Evolutionary conservation across 2,329 filamentous ascomycete genomes (phyloP), one percentile per base, ranked within the genome.

Genomic region (Beauveria australis): DNA sequence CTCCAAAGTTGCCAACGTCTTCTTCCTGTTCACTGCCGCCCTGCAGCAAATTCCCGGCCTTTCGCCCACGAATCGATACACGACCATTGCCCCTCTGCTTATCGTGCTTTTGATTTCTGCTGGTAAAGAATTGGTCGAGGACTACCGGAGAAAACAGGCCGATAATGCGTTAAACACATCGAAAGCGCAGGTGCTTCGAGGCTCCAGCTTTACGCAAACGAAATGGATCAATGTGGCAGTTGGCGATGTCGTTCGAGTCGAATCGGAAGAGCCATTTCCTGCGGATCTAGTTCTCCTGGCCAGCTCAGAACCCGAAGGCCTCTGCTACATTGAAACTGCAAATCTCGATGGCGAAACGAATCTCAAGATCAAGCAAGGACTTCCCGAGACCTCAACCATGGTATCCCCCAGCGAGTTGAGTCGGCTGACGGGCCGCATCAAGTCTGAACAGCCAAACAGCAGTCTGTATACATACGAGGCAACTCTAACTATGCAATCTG

Each of bases 271-370:
- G 71, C 88, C 94, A 0, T 97, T 99, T 70, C 94, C 94, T 0
- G 92, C 94, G 43, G 94, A 99, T 74, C 75, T 99, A 65, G 91
- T 97, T 5, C 80, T 99, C 28, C 79, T 99, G 61, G 92, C 94
- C 9, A 96, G 91, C 69, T 97, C 94, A 7, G 95, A 99, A 72
- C 95, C 94, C 1, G 94, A 99, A 77, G 94, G 94, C 68, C 78
- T 99, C 61, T 99, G 94, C 76, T 99, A 99, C 73, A 97, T 99
- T 70, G 94, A 99, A 76, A 99, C 94, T 2, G 93, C 94, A 26
- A 99, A 99, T 71, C 79, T 99, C 62, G 94, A 99, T 69, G 94
- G 94, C 67, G 94, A 99, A 76, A 99, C 94, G 22, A 99, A 99
- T 72, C 78, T 99, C 67, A 99, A 99, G 77, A 96, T 99, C 77